Conservation (phyloP, 148 eudicot species). For the Vaccinium corymbosum region DNA sequence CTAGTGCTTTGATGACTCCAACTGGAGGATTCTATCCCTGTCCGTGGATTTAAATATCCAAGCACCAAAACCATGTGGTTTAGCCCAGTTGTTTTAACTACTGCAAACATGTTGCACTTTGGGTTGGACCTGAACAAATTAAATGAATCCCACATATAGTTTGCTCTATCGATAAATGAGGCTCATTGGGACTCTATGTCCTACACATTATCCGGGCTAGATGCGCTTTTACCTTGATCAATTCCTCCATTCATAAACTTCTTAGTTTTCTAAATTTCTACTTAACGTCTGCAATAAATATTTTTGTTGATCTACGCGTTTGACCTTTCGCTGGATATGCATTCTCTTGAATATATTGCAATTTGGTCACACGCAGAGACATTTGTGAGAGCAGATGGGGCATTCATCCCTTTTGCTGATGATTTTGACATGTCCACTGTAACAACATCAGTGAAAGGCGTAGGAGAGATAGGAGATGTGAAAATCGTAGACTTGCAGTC, state of each 20-base stretch:
- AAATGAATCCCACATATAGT: not conserved
- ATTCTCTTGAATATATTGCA: constrained; percentile 5
- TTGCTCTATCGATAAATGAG: not conserved
- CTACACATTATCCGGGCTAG: not conserved
- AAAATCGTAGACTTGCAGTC: constrained; percentile 82
- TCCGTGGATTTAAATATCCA: not conserved
- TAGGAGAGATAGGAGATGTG: constrained; percentile 87
- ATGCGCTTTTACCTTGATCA: constrained; percentile 5
- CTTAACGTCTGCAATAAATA: not conserved
- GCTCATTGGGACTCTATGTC: not conserved
- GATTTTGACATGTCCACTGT: constrained; percentile 85
- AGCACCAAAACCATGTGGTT: not conserved
- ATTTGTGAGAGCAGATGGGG: constrained; percentile 98
- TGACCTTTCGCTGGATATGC: not conserved
- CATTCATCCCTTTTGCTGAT: constrained; percentile 90
- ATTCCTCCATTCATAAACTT: not conserved
- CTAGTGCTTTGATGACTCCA: not conserved
- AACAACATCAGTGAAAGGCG: constrained; percentile 82
- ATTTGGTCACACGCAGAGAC: constrained; percentile 63
- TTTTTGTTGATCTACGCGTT: not conserved
- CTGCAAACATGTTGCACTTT: not conserved
- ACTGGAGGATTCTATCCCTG: not conserved
- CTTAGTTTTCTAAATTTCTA: not conserved
- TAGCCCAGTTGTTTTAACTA: not conserved
- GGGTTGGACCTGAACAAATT: not conserved